Evolutionary conservation across 2,329 filamentous ascomycete genomes (phyloP), one percentile per base, ranked within the genome.

Genomic region (Colletotrichum orchidophilum): DNA sequence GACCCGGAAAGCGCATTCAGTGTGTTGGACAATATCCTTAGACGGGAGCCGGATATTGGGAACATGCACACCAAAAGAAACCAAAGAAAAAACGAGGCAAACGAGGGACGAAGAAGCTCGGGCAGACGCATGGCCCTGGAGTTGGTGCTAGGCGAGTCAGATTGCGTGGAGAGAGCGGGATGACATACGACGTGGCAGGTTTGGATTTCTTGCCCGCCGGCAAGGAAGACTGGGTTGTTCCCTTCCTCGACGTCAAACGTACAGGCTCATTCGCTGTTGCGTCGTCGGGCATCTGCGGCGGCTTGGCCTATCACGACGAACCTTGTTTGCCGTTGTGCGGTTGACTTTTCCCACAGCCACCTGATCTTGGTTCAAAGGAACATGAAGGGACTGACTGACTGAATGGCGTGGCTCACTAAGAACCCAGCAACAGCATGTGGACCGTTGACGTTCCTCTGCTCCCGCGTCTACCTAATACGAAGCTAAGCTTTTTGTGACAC

Each of bases 81-180:
- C 59, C 26, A 12, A 42, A 15, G 8, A 31, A 6, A 33, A 60
- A 12, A 31, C 55, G 63, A 59, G 39, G 35, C 52, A 59, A 24
- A 29, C n/a, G n/a, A 67, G 31, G 31, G 68, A 57, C 50, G 39
- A 58, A 42, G 63, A 63, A 63, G 53, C 57, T 63, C 27, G 39
- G 64, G 33, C 35, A 60, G 63, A 29, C 31, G 58, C 21, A 46
- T 42, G 31, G 63, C 42, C 58, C 54, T 24, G 50, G 31, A 53
- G 50, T 62, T 58, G 63, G 63, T 60, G 33, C 15, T 29, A 49
- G 35, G 58, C 68, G 68, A 71, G 68, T 71, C 68, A 71, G 68
- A 61, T 29, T 68, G 55, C 68, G 58, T 74, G 73, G 73, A 66
- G 61, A 35, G 62, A 57, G 39, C 73, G 73, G 54, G 61, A 72